Base-by-base conservation (phyloP, 2,329 filamentous ascomycete species). In the Scedosporium aurantiacum region DNA sequence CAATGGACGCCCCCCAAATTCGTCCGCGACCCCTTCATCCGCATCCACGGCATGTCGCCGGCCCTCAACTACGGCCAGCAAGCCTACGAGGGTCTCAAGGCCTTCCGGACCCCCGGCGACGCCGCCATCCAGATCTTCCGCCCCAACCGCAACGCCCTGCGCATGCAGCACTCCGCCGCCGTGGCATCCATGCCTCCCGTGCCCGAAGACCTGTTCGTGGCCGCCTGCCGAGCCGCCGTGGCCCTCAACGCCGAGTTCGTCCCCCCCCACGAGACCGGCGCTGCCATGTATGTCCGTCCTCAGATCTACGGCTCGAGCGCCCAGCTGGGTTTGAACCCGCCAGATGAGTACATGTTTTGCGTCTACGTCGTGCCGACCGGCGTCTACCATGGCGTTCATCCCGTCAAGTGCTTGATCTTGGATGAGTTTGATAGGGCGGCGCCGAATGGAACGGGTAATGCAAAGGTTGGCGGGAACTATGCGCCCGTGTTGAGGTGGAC, bases 71-170 rank as follows among this genome's bases (percentile, higher is more conserved):
- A 99, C 74, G 91, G 93, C 63, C 91, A 96, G 72, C 94, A 97
- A 78, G 93, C 91, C 69, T 99, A 96, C 79, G 94, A 99, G 74
- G 94, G 94, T n/a, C 85, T 97, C 72, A 97, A 97, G 76, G 92
- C 93, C 61, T 97, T 97, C 82, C 91, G 93, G 65, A 79, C 81
- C 2, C 89, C 91, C 18, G 78, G 82, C 62, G 84, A 88, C 72
- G 72, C 79, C 63, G 75, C 76, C 63, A 92, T 97, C 76, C 84
- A 86, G 71, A 84, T 97, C 73, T 97, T 97, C 84, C 88, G 93
- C 4, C 90, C 93, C 0, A 82, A 87, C 69, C 85, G 87, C 71
- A 97, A 97, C 73, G 94, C 92, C 43, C 75, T 77, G 50, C 90
- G 93, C 63, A 84, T 97, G 80, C 88, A 91, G 71, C 86, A 91